Evolutionary conservation across 73 alveolate species (phyloP).

Genomic region (Uronychia setigera): DNA sequence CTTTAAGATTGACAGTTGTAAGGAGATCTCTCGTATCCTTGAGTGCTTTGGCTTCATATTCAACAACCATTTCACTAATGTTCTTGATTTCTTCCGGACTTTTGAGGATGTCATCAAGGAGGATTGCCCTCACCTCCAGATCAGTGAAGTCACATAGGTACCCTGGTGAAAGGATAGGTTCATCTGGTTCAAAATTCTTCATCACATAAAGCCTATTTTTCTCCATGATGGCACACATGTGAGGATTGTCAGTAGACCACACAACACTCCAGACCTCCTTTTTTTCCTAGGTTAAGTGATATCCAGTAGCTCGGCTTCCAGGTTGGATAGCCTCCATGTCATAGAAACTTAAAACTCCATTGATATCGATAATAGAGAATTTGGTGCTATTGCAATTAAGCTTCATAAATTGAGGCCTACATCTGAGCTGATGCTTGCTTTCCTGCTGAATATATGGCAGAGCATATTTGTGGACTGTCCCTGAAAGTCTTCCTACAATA

Average conservation of each 20-base stretch:
- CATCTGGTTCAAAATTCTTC: slow-evolving; percentile 88
- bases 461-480: slow-evolving; percentile 87
- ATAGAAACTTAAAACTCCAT: slow-evolving; percentile 77
- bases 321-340: slow-evolving; percentile 62
- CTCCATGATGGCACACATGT: slow-evolving; percentile 97
- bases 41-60: slow-evolving; percentile 94
- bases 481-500: slow-evolving; percentile 92
- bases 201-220: slow-evolving; percentile 94
- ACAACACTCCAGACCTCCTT: slow-evolving; percentile 98
- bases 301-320: slow-evolving; percentile 29
- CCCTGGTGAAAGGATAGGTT: slow-evolving; percentile 95
- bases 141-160: slow-evolving; percentile 98
- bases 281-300: slow-evolving; percentile 72
- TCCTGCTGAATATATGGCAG: slow-evolving; percentile 87
- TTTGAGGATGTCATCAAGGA: slow-evolving; percentile 90
- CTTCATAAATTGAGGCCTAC: slow-evolving; percentile 73
- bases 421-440: slow-evolving; percentile 60
- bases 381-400: slow-evolving; percentile 82
- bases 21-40: slow-evolving; percentile 97
- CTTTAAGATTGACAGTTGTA: slow-evolving; percentile 82
- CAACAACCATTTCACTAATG: slow-evolving; percentile 89
- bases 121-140: slow-evolving; percentile 89
- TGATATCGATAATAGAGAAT: slow-evolving; percentile 83
- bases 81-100: slow-evolving; percentile 89
- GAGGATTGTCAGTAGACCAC: slow-evolving; percentile 98